Evolutionary conservation across 164 flowering plant species (phyloP).

Genomic region (Platanus orientalis): DNA sequence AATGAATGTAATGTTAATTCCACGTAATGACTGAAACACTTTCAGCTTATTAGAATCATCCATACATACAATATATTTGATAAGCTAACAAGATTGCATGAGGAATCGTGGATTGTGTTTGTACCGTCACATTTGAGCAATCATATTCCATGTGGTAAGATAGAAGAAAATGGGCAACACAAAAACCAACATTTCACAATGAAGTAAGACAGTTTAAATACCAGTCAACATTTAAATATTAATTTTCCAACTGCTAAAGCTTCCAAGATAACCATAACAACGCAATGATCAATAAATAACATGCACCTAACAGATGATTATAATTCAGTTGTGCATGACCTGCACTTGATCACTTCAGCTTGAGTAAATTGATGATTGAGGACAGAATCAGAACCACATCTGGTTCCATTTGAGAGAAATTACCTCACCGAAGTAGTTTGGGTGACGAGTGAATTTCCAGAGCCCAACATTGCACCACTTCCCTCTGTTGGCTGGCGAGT

Average conservation of each 20-base stretch:
- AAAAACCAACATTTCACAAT: too few species aligned
- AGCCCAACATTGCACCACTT: constrained; percentile 87
- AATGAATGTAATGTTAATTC: not conserved
- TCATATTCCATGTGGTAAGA: not conserved
- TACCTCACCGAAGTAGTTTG: constrained; percentile 97
- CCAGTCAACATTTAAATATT: too few species aligned
- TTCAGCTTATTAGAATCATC: not conserved
- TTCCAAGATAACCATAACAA: too few species aligned
- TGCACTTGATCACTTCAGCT: not conserved
- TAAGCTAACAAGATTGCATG: not conserved
- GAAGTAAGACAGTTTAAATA: too few species aligned
- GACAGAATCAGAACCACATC: constrained; percentile 1
- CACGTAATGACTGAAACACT: not conserved
- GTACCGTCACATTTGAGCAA: too few species aligned
- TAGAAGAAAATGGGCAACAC: too few species aligned
- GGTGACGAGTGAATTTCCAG: constrained; percentile 85
- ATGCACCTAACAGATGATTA: not conserved
- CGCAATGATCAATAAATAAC: not conserved
- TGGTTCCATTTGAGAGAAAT: constrained; percentile 9
- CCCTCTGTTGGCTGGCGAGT: constrained; percentile 74
- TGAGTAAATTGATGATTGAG: constrained; percentile 5
- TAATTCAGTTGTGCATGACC: not conserved
- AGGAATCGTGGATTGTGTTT: not conserved
- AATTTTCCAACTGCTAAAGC: too few species aligned
- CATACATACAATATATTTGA: not conserved